Conservation (phyloP, 345 rosid species). For the Excoecaria agallocha region DNA sequence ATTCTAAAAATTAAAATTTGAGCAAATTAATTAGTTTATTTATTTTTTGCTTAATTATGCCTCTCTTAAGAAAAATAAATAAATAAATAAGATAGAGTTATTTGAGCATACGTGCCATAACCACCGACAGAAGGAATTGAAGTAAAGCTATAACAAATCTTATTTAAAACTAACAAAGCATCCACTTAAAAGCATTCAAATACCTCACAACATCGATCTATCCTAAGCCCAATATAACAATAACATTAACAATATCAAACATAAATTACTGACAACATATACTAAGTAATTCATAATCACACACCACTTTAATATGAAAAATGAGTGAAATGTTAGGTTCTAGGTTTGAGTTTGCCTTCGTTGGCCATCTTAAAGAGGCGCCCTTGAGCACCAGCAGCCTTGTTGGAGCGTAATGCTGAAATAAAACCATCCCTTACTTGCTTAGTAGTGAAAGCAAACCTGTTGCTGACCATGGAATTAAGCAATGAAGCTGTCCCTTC, state of each 20-base stretch:
- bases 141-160: neutral
- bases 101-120: too few relatives aligned
- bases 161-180: neutral
- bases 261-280: neutral
- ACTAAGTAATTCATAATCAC: neutral
- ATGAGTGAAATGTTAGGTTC: conserved; percentile 7
- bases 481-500: conserved; percentile 93
- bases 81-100: too few relatives aligned
- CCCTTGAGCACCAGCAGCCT: conserved; percentile 79
- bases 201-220: neutral
- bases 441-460: conserved; percentile 64
- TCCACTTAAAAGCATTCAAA: conserved; percentile 1
- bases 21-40: too few relatives aligned
- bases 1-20: too few relatives aligned
- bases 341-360: conserved; percentile 70
- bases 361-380: conserved; percentile 82
- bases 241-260: too few relatives aligned
- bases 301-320: neutral
- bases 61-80: too few relatives aligned
- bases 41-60: too few relatives aligned
- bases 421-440: conserved; percentile 76
- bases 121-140: too few relatives aligned
- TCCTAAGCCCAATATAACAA: neutral
- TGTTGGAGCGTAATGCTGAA: conserved; percentile 54
- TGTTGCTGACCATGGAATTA: conserved; percentile 70